phyloP scores from a whole-genome alignment of 2,329 filamentous ascomycete genomes.

The Microascus cirrosus region DNA sequence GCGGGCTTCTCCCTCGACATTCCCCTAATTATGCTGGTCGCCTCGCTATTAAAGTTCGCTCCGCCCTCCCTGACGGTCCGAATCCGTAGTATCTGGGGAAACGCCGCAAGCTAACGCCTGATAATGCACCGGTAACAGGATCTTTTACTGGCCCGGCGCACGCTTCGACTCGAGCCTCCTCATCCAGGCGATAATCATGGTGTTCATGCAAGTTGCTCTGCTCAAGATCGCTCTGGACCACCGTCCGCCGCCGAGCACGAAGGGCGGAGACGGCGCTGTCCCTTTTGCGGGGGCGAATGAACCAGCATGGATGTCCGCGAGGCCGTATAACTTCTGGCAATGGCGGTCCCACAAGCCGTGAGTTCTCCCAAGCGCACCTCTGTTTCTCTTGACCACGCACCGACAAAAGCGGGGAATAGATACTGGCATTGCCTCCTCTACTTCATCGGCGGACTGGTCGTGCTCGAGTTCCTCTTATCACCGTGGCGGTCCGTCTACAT shows the following conservation, averaged over 20 bases:
- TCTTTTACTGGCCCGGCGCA: constrained; percentile 60
- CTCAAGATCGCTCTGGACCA: constrained; percentile 60
- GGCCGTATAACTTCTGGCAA: constrained; percentile 75
- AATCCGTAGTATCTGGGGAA: neutral
- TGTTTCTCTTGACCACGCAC: neutral
- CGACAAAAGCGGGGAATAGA: constrained; percentile 20
- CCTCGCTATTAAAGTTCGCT: constrained; percentile 50
- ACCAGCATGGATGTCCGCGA: constrained; percentile 18
- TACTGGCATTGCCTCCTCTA: constrained; percentile 73
- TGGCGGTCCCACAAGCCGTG: constrained; percentile 62
- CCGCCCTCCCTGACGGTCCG: neutral
- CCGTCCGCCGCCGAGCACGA: constrained; percentile 46
- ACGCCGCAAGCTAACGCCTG: neutral
- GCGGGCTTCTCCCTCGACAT: constrained; percentile 62
- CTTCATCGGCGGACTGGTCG: constrained; percentile 48
- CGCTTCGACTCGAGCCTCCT: constrained; percentile 53
- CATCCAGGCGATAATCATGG: constrained; percentile 55
- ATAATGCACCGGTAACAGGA: constrained; percentile 25
- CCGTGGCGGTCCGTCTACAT: constrained; percentile 45
- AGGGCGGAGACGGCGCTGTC: constrained; percentile 45
- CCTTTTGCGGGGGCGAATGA: constrained; percentile 43
- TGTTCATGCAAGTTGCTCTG: constrained; percentile 49
- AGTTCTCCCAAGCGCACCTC: constrained; percentile 14
- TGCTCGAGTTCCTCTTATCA: constrained; percentile 57
- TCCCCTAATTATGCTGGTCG: constrained; percentile 61